These are phyloP conservation scores for Penicillium turbatum DNA, from an alignment of 495 filamentous ascomycete genomes.

Conservation along the genomic window DNA sequence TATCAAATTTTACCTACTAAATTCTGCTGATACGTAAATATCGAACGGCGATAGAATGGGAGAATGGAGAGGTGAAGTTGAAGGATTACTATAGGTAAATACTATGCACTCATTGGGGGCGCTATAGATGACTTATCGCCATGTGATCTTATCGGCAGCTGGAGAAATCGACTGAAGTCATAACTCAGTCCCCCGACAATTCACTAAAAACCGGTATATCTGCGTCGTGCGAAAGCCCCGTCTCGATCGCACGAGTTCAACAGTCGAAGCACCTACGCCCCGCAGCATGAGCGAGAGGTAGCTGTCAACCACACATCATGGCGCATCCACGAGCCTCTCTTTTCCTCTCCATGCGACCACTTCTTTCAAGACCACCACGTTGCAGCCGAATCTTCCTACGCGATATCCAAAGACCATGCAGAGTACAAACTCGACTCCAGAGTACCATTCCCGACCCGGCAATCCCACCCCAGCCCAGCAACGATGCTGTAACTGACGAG, in stretches of 20 bases:
- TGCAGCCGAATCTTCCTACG: slow-evolving; percentile 23
- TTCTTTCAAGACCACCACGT: slow-evolving; percentile 2
- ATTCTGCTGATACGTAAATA: neutral
- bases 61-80: neutral
- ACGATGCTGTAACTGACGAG: slow-evolving; percentile 16
- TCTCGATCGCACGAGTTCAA: neutral
- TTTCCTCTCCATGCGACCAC: slow-evolving; percentile 13
- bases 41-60: neutral
- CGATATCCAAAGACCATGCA: slow-evolving; percentile 26
- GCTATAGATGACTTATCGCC: slow-evolving; percentile 7
- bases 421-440: slow-evolving; percentile 30
- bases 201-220: neutral
- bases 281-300: slow-evolving; percentile 18
- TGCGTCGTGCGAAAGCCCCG: neutral
- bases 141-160: slow-evolving; percentile 15
- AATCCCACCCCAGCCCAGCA: slow-evolving; percentile 9
- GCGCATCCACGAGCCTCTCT: slow-evolving; percentile 25
- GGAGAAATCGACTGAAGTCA: slow-evolving; percentile 15
- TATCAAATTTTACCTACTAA: neutral
- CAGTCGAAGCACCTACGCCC: neutral
- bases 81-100: neutral
- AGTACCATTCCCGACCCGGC: slow-evolving; percentile 26
- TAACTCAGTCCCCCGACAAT: neutral
- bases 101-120: neutral
- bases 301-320: slow-evolving; percentile 13